Evolutionary conservation across 73 alveolate species (phyloP).

Genomic region (Breviolum minutum): DNA sequence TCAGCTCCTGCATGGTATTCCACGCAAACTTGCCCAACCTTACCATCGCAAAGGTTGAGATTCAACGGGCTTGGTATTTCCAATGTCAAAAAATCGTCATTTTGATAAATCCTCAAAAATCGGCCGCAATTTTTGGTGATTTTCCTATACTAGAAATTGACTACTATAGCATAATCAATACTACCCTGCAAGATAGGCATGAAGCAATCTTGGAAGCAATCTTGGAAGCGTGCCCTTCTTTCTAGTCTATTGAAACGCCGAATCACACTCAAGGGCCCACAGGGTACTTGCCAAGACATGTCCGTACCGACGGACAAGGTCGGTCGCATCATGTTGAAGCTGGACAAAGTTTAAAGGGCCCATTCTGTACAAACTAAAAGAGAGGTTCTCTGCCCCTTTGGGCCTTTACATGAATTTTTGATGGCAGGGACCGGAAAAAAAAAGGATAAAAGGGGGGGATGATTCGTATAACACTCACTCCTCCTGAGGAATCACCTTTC

Average conservation of each 20-base stretch:
- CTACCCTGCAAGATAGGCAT: too few relatives aligned
- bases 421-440: neutral
- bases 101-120: too few relatives aligned
- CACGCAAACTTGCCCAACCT: constrained; percentile 49
- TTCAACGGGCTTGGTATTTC: neutral
- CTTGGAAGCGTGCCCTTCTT: neutral
- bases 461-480: neutral
- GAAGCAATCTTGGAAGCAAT: neutral
- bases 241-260: neutral
- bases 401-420: neutral
- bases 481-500: neutral
- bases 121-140: neutral
- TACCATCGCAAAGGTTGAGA: neutral
- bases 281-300: constrained; percentile 12
- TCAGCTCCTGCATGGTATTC: constrained; percentile 29
- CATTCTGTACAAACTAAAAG: constrained; percentile 18
- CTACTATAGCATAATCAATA: too few relatives aligned
- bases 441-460: neutral
- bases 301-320: constrained; percentile 20
- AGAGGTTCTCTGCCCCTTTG: neutral
- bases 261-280: neutral
- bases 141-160: too few relatives aligned
- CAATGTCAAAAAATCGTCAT: too few relatives aligned
- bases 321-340: constrained; percentile 65
- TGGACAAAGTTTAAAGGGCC: neutral